A percentile compares a stretch with the other conserved stretches of the same genome.
These are phyloP conservation scores for Sporisorium graminicola DNA, from an alignment of 1,284 basidiomycete species.

Conservation along the genomic window DNA sequence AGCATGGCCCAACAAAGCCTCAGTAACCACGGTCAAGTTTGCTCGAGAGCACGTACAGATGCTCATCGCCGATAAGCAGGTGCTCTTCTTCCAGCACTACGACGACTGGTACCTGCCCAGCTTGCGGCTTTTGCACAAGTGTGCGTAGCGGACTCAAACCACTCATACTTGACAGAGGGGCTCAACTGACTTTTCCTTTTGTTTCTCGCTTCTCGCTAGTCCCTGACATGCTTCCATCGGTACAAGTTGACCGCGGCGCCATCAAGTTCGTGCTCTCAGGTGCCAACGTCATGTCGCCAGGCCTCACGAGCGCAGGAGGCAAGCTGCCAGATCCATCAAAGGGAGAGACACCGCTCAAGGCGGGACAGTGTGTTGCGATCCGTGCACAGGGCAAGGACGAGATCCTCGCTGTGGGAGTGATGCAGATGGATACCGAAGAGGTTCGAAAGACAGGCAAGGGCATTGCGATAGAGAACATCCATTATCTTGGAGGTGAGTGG, in stretches of 20 bases:
- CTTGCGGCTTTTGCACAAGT: conserved; percentile 88
- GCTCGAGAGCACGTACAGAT: conserved; percentile 97
- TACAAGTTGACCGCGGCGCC: conserved; percentile 93
- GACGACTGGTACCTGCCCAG: conserved; percentile 93
- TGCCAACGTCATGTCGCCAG: conserved; percentile 77
- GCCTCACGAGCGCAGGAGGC: conserved; percentile 91
- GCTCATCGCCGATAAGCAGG: conserved; percentile 85
- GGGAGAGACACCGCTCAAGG: conserved; percentile 77
- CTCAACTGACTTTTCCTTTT: not conserved
- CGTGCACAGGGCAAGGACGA: conserved; percentile 96
- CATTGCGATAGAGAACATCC: conserved; percentile 87
- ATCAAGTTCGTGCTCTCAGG: conserved; percentile 92
- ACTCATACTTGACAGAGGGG: not conserved
- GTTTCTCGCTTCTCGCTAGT: not conserved
- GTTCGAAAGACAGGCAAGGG: conserved; percentile 90
- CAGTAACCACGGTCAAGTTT: conserved; percentile 85
- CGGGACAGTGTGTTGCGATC: conserved; percentile 84
- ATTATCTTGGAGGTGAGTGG: conserved; percentile 85
- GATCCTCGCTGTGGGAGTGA: conserved; percentile 87
- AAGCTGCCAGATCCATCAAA: conserved; percentile 78
- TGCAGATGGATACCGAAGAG: conserved; percentile 86
- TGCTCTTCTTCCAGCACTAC: conserved; percentile 96
- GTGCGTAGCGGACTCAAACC: conserved; percentile 20
- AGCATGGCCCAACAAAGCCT: conserved; percentile 99
- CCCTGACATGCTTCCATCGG: conserved; percentile 82